Evolutionary conservation across 2,329 filamentous ascomycete genomes (phyloP).

Genomic region (Aureobasidium sp.): DNA sequence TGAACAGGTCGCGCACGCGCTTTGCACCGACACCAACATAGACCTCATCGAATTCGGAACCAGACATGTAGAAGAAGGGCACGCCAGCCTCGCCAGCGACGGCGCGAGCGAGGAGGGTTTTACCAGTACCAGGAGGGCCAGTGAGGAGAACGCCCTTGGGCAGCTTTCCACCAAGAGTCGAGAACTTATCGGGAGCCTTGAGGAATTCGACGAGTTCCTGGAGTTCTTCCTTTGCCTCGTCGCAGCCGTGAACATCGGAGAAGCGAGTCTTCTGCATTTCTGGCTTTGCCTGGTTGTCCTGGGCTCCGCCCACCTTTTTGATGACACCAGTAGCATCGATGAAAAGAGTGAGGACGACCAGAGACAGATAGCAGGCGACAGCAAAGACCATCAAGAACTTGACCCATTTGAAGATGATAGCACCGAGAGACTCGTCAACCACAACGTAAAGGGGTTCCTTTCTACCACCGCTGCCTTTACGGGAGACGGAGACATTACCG

Average conservation of each 20-base stretch:
- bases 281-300: constrained; percentile 79
- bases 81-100: constrained; percentile 96
- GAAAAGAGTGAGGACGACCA: constrained; percentile 73
- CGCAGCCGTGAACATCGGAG: constrained; percentile 89
- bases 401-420: constrained; percentile 80
- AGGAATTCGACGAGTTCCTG: constrained; percentile 96
- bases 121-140: constrained; percentile 93
- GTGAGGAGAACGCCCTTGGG: constrained; percentile 94
- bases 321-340: constrained; percentile 74
- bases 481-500: constrained; percentile 54
- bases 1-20: constrained; percentile 89
- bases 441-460: constrained; percentile 89
- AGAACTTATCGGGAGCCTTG: constrained; percentile 87
- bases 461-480: constrained; percentile 62
- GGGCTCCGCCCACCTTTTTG: constrained; percentile 66
- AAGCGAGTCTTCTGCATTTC: constrained; percentile 90
- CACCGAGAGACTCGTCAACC: constrained; percentile 80
- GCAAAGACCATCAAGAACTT: constrained; percentile 77
- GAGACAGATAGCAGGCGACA: constrained; percentile 68
- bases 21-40: constrained; percentile 97
- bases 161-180: constrained; percentile 87
- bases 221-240: constrained; percentile 96
- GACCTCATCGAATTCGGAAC: constrained; percentile 95
- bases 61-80: constrained; percentile 99
- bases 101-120: constrained; percentile 89